phyloP scores from a whole-genome alignment of 352 stramenopile genomes.

The Pelagophyceae sp. region DNA sequence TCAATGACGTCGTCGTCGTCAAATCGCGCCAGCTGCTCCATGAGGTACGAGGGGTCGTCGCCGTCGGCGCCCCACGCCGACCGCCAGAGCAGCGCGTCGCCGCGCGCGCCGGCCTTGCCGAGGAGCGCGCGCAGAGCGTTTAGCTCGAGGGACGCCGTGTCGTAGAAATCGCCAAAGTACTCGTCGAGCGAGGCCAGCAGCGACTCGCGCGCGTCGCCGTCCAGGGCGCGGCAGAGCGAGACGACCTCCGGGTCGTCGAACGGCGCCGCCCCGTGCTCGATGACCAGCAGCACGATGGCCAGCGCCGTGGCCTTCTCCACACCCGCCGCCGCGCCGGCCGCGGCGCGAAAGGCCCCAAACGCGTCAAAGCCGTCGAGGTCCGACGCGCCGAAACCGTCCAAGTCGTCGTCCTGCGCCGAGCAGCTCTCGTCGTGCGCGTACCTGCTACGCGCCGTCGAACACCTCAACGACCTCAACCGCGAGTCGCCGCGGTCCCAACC shows the following conservation, averaged over 20 bases:
- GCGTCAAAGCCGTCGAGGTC: constrained; percentile 2
- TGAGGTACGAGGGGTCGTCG: not conserved
- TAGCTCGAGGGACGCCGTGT: constrained; percentile 1
- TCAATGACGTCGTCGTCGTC: constrained; percentile 7
- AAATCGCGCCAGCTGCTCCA: not conserved
- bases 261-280: constrained; percentile 16
- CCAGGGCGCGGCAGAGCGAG: constrained; percentile 2
- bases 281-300: constrained; percentile 15
- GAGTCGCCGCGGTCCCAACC: no score
- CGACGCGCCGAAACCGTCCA: not conserved
- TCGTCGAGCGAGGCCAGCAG: constrained; percentile 13
- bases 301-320: constrained; percentile 17
- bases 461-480: not conserved
- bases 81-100: not conserved
- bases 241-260: constrained; percentile 21
- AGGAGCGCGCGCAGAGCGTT: not conserved
- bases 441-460: not conserved
- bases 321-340: not conserved
- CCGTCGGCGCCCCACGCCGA: not conserved
- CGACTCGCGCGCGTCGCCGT: not conserved
- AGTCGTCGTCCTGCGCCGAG: not conserved
- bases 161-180: constrained; percentile 20
- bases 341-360: constrained; percentile 6
- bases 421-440: not conserved
- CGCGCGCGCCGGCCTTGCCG: not conserved